Evolutionary conservation across 2,329 filamentous ascomycete genomes (phyloP), one percentile per base, ranked within the genome.

Genomic region (Verticillium longisporum): DNA sequence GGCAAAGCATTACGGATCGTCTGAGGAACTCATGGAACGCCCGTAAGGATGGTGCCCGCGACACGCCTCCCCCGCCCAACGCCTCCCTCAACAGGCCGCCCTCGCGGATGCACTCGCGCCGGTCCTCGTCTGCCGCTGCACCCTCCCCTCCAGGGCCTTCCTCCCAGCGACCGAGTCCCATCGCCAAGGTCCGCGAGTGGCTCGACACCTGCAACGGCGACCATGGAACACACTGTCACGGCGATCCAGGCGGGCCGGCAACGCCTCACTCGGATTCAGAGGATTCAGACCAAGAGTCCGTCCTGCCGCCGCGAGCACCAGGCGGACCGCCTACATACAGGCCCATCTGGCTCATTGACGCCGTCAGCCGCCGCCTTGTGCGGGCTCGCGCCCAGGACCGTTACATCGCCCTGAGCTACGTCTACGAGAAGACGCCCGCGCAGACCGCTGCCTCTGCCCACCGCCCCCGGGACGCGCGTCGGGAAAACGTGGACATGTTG

Each of bases 341-440:
- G 32, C 77, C 77, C 5, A 64, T 69, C 32, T 77, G 74, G 69
- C 74, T 79, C 56, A 72, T 79, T 61, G 76, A 79, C 62, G 72
- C 72, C 13, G 71, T 75, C 36, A 74, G 77, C 54, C 70, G 72
- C 6, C 68, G 73, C 55, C 68, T 79, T 26, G 76, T 79, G 6
- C 71, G 70, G 15, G 69, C 75, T 14, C 71, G 72, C n/a, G 70
- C 74, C 2, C 67, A 68, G 10, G 76, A 79, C 56, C 68, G 75
- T 37, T 80, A 80, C 57, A 66, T 78, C 4, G 75, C 78, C n/a
- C 70, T 80, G 31, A 80, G 77, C 68, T 80, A 80, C 64, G 77
- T 80, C 37, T 78, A 75, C 70, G 75, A 74, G 7, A 67, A 65
- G 32, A 66, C 66, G 6, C 53, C 59, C 6, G 26, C 57, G 6